Conservation (phyloP, 2,329 filamentous ascomycete genomes). For the Cercospora sp. region DNA sequence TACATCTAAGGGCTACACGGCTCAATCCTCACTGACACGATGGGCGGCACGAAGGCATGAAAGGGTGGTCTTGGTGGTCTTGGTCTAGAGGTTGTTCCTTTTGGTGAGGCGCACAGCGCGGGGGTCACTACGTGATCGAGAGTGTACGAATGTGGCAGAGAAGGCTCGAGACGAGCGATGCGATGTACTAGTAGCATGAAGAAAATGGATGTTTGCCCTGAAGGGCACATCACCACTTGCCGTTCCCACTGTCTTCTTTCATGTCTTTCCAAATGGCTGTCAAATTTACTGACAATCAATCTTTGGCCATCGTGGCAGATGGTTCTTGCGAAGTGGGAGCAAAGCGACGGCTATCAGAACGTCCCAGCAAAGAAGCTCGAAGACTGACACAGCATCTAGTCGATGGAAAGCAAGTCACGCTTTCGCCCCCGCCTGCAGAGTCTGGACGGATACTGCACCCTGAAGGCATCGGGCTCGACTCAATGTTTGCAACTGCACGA, state of each 20-base stretch:
- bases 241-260: not conserved
- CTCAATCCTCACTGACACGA: not conserved
- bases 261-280: not conserved
- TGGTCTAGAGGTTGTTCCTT: not conserved
- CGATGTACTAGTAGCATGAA: conserved; percentile 9
- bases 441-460: not conserved
- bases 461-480: not conserved
- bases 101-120: not conserved
- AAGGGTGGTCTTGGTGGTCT: not conserved
- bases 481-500: not conserved
- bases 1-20: conserved; percentile 44
- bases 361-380: not conserved
- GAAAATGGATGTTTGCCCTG: conserved; percentile 9
- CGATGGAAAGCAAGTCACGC: not conserved
- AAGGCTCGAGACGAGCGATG: conserved; percentile 4
- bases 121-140: not conserved
- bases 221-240: conserved; percentile 1
- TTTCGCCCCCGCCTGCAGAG: not conserved
- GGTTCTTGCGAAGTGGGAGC: not conserved
- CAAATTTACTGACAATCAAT: not conserved
- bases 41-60: not conserved
- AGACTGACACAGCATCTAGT: not conserved
- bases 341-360: not conserved
- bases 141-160: conserved; percentile 4
- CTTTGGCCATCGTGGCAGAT: not conserved